Evolutionary conservation across 2,329 filamentous ascomycete species (phyloP), one percentile per base, ranked within the genome.

Genomic region (Hypomyces rosellus): DNA sequence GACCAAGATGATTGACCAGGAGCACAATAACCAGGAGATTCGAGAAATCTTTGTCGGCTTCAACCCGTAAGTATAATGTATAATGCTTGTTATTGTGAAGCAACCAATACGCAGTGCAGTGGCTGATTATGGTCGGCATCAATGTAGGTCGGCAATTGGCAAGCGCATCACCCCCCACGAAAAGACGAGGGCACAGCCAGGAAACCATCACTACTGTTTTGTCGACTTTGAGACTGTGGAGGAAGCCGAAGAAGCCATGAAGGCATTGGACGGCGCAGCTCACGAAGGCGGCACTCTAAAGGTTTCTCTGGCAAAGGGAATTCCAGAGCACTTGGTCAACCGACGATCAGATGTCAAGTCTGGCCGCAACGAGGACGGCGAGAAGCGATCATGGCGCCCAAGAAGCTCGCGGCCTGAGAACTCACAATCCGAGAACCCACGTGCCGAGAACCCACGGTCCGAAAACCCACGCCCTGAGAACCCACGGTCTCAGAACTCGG

Each of bases 161-260:
- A 77, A 77, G 57, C 68, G 74, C 15, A 85, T 78, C 71, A 84
- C 74, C 43, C 80, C 75, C 54, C 82, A 73, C 61, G 81, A 69
- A 59, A 80, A 66, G 59, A 84, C 74, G 51, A 70, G 68, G 22
- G 63, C 69, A n/a, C 69, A 71, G 38, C 68, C 72, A 0, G 80
- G 78, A 30, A 75, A 80, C 55, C 74, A 81, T 59, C 77, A 85
- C 65, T 85, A 81, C 64, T 80, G 80, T 57, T 86, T 85, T 52
- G 78, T 86, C n/a, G 81, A 86, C 58, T 75, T 86, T 50, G 69
- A 68, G 44, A 78, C 72, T 5, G 61, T 67, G 1, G 74, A 81
- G 47, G 76, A 84, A 54, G 80, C 79, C 14, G 34, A 73, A 34
- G 65, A 65, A 9, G 82, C 80, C 18, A 70, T 79, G 2, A 58